Conservation (phyloP, 768 basidiomycete species). For the Suillus tomentosus region DNA sequence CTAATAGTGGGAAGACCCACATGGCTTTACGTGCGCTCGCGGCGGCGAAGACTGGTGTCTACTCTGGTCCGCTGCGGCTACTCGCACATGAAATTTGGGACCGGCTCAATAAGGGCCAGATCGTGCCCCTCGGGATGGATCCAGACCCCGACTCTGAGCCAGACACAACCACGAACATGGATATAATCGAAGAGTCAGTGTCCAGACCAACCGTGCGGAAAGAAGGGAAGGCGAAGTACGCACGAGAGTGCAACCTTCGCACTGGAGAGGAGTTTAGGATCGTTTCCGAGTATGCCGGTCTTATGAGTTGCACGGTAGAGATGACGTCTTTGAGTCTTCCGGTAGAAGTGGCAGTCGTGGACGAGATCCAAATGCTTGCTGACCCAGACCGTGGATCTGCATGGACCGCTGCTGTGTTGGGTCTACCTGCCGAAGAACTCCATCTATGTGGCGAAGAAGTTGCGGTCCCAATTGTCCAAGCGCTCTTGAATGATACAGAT, state of each 20-base stretch:
- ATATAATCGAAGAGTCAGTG: conserved; percentile 24
- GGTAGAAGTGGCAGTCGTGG: conserved; percentile 86
- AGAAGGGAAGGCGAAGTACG: conserved; percentile 49
- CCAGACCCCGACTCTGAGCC: conserved; percentile 41
- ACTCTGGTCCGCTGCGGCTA: conserved; percentile 89
- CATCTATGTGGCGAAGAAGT: conserved; percentile 97
- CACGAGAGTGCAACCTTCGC: conserved; percentile 76
- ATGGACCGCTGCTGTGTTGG: conserved; percentile 85
- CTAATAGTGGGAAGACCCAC: conserved; percentile 97
- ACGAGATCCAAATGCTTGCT: conserved; percentile 95
- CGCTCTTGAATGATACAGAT: conserved; percentile 71
- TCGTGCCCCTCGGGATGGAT: conserved; percentile 69
- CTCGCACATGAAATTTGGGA: conserved; percentile 96
- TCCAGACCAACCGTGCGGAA: conserved; percentile 32
- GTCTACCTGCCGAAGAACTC: conserved; percentile 73
- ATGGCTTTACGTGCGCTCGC: conserved; percentile 89
- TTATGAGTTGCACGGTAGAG: conserved; percentile 91
- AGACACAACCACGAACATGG: conserved; percentile 38
- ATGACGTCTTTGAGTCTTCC: conserved; percentile 58
- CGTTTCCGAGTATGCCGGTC: conserved; percentile 52
- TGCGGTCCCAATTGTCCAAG: conserved; percentile 76
- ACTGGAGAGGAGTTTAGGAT: conserved; percentile 91
- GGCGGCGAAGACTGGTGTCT: conserved; percentile 69
- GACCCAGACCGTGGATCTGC: conserved; percentile 75
- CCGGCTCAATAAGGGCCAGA: conserved; percentile 86